Evolutionary conservation across 495 filamentous ascomycete genomes (phyloP).

Genomic region (Penicillium dipodomyicola): DNA sequence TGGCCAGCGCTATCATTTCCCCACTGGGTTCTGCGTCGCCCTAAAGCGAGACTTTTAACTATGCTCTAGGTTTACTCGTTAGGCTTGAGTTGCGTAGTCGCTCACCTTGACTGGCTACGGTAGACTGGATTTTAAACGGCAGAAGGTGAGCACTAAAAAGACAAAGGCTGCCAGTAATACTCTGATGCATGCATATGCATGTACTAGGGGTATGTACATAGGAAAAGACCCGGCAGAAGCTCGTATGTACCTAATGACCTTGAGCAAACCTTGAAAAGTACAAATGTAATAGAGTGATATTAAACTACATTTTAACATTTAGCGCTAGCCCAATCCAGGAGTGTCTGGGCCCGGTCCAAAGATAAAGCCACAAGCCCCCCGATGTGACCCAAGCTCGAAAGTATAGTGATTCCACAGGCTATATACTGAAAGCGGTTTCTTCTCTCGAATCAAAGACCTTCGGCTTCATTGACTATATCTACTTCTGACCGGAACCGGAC

Average conservation of each 20-base stretch:
- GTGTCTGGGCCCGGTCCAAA: background rate
- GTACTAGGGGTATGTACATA: too few relatives aligned
- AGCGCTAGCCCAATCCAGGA: background rate
- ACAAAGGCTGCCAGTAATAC: too few relatives aligned
- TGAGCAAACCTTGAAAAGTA: too few relatives aligned
- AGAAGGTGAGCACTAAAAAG: too few relatives aligned
- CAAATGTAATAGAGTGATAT: background rate
- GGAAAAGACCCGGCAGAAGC: background rate
- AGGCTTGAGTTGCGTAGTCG: too few relatives aligned
- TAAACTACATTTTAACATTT: background rate
- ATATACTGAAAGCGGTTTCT: background rate
- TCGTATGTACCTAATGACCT: background rate
- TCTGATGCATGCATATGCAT: too few relatives aligned
- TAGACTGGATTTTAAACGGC: too few relatives aligned
- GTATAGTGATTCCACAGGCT: background rate
- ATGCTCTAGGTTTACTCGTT: too few relatives aligned
- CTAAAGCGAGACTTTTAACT: too few relatives aligned
- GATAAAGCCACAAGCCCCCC: background rate
- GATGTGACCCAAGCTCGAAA: background rate
- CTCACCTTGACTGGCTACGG: too few relatives aligned
- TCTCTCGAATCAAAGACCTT: background rate
- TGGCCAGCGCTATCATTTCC: too few relatives aligned
- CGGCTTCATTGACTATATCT: slow-evolving; percentile 1
- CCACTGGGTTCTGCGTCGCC: too few relatives aligned
- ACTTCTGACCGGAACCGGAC: background rate